Evolutionary conservation across 495 filamentous ascomycete genomes (phyloP).

Genomic region (Penicillium malachiteum): DNA sequence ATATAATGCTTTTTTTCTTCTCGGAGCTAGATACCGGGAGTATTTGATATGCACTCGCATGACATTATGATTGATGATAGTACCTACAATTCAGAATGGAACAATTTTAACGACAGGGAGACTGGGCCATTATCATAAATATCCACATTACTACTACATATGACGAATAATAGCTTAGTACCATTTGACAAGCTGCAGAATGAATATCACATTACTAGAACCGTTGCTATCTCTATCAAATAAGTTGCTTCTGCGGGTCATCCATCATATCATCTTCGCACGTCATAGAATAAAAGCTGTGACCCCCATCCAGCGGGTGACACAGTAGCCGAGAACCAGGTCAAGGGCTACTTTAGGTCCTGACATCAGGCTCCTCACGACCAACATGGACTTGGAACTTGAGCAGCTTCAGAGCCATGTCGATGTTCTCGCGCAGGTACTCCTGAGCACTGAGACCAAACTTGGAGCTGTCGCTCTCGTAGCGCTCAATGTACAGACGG

Average conservation of each 20-base stretch:
- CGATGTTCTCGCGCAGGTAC: constrained; percentile 88
- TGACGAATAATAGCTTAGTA: background rate
- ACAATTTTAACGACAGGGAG: no score
- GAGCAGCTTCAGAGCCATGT: constrained; percentile 76
- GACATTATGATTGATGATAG: no score
- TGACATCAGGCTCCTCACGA: constrained; percentile 89
- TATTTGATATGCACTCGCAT: no score
- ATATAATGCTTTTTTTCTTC: no score
- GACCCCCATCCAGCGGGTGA: constrained; percentile 32
- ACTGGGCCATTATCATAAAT: no score
- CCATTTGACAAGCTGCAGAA: constrained; percentile 5
- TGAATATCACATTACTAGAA: constrained; percentile 14
- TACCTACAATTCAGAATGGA: no score
- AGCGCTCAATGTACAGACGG: constrained; percentile 93
- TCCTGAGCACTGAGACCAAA: constrained; percentile 81
- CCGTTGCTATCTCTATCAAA: constrained; percentile 10
- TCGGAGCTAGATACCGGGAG: background rate
- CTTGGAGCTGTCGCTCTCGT: constrained; percentile 71
- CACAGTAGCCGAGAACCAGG: constrained; percentile 7
- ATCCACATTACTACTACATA: no score
- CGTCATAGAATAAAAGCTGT: constrained; percentile 16
- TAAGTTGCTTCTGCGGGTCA: constrained; percentile 15
- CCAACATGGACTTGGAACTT: constrained; percentile 89
- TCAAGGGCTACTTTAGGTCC: constrained; percentile 61
- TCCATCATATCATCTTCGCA: constrained; percentile 17